Evolutionary conservation across 2,329 filamentous ascomycete species (phyloP), one percentile per base, ranked within the genome.

Genomic region (Lasiodiplodia theobromae): DNA sequence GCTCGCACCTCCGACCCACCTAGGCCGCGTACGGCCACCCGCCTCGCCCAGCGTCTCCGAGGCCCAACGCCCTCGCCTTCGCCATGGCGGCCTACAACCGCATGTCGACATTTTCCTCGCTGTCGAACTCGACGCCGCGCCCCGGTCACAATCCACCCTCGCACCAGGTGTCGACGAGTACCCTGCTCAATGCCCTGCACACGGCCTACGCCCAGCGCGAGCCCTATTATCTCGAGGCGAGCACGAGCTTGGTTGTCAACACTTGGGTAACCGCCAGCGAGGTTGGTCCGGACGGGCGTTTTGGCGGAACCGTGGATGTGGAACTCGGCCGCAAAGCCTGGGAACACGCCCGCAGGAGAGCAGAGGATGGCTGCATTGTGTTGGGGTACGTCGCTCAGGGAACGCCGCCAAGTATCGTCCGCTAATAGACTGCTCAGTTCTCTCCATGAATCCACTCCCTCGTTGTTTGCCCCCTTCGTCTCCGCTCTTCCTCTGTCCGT

Each of bases 321-420:
- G 88, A 91, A 25, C 82, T 99, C 63, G 92, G 92, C 18, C 85
- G 88, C 65, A 89, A 93, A 77, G 94, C 94, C 2, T 99, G 96
- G 95, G 96, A 99, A 82, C 96, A 99, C 84, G 95, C 96, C 68
- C 88, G 95, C 73, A 89, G 96, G 71, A 89, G 96, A 82, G 96
- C 96, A 52, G 96, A 99, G 79, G 96, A 99, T 82, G 94, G 93
- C 18, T 97, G 94, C 77, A 92, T 99, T 71, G 86, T 98, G 66
- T 82, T 99, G 73, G 92, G 92, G 93, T 97, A 85, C 73, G 89
- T 81, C 65, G 25, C 18, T 25, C 25, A 49, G 25, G 51, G 14
- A 7, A 54, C 2, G 18, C 64, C 60, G 28, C 5, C 40, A 38
- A 12, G 51, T 3, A 51, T 53, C 23, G 18, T 28, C 25, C 62